Base-by-base conservation (phyloP, 257 asterid species). In the Penstemon eatonii region DNA sequence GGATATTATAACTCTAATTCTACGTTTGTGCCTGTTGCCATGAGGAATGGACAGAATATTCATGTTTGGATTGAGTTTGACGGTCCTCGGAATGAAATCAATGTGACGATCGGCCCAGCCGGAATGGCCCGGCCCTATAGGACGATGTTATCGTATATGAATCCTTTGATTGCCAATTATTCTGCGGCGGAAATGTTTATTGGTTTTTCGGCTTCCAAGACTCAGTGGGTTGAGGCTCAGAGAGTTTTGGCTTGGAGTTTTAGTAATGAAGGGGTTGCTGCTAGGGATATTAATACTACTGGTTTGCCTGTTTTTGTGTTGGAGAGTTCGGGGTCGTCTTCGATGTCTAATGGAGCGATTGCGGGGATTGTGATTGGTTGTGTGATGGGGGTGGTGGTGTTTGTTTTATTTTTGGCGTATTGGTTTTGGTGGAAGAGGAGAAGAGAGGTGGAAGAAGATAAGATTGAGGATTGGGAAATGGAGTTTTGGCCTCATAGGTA, bases 401-500 rank as follows among this genome's bases (percentile, higher is more conserved):
- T 72, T 65, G 78, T 37, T 4, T 61, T 75, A 36, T 67, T 54
- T 62, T 56, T 73, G 39, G 53, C 74, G 56, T 87, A 73, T 68
- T 87, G 89, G 90, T 77, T 85, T 78, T 84, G 85, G 95, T 71
- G 89, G 92, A 88, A 49, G 75, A 81, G 64, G 75, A 69, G 67
- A 56, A 69, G 18, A 5, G 63, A 50, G 56, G 37, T 4, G 59
- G 81, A 79, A 56, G 93, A 85, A 6, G 91, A 85, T 53, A 83
- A 62, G 7, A 78, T 87, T 36, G 96, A 90, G 75, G 96, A 90
- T 73, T 90, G 95, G 96, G 95, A 90, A 73, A 83, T 86, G 68
- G 96, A 90, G 73, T 87, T 79, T 71, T 90, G 96, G 95, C 96
- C 96, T 43, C 96, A 87, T 60, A 78, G 92, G 51, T 86, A 81